These are phyloP conservation scores for Sporothrix brasiliensis DNA, from an alignment of 2,329 filamentous ascomycete species.

Conservation along the genomic window DNA sequence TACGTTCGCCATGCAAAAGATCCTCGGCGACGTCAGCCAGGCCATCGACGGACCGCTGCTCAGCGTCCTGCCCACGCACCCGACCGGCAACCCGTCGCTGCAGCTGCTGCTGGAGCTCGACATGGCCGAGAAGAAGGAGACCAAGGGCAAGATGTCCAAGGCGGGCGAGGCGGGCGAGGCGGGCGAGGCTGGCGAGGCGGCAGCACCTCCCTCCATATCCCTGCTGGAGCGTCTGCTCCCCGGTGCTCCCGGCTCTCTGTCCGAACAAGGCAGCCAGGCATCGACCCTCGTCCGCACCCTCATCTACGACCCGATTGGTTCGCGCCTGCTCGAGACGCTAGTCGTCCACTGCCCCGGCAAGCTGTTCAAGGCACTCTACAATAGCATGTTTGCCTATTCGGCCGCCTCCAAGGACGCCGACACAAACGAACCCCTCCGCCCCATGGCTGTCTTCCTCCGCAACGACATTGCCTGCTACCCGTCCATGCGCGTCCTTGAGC, in stretches of 20 bases:
- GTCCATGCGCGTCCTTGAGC: conserved; percentile 77
- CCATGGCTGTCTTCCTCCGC: conserved; percentile 74
- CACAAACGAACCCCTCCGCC: background rate
- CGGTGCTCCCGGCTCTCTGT: conserved; percentile 69
- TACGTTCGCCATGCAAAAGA: conserved; percentile 72
- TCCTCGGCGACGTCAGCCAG: conserved; percentile 75
- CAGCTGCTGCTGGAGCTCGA: conserved; percentile 89
- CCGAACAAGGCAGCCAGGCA: conserved; percentile 71
- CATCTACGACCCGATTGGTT: conserved; percentile 88
- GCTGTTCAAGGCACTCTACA: conserved; percentile 85
- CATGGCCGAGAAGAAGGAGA: conserved; percentile 70
- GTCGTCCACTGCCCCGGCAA: conserved; percentile 80
- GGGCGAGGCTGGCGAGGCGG: background rate
- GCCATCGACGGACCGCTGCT: conserved; percentile 78
- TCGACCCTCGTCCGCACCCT: conserved; percentile 79
- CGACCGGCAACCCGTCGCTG: conserved; percentile 88
- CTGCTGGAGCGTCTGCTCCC: conserved; percentile 79
- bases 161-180: conserved; percentile 25
- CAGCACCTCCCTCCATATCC: conserved; percentile 39
- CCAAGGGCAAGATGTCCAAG: conserved; percentile 48
- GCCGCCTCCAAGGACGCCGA: conserved; percentile 45
- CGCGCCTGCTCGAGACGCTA: conserved; percentile 84
- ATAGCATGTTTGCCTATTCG: conserved; percentile 70
- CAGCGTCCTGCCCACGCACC: conserved; percentile 81
- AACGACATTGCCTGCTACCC: conserved; percentile 92